Base-by-base conservation (phyloP, 2,329 filamentous ascomycete genomes). In the Sporothrix curviconia region DNA sequence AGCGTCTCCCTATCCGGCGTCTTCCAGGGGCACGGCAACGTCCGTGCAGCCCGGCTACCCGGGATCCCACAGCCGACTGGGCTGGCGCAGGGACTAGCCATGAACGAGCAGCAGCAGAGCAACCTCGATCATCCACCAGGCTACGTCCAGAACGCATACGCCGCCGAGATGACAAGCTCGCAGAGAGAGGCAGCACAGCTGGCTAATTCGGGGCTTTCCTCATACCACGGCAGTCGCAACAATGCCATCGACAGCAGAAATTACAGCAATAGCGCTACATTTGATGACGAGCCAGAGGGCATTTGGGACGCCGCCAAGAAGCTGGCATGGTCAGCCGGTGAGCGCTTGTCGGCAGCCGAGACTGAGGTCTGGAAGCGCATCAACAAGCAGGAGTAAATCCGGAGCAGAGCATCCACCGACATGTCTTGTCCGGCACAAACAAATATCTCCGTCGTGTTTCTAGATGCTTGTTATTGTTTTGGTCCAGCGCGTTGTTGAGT, bases 321-420 rank as follows among this genome's bases (percentile, higher is more conserved):
- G 67, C 77, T 79, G 74, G 80, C 78, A 46, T 71, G 75, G 59
- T 76, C 75, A 34, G 82, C 82, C 7, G 82, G 82, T 52, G 77
- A 78, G 60, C 81, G 77, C 66, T 69, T 86, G 28, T 78, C 76
- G 8, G 79, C 77, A 14, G 81, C 80, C 14, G 83, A 86, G 72
- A 73, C 72, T 52, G 81, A 84, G 68, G 77, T 86, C 24, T 86
- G 83, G 83, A 79, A 77, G 69, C 78, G 76, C 66, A 81, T 85
- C 66, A 85, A 82, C 70, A 83, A 81, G 70, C 73, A 79, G 49
- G 78, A 74, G 65, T 50, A 15, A 19, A 15, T 7, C 5, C 28
- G 28, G 6, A 5, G 9, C 6, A 7, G 15, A 37, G 36, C 4
- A 12, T 37, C 12, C 15, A n/a, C 15, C 7, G 36, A 4, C 15